These are phyloP conservation scores for Colletotrichum theobromicola DNA, from an alignment of 2,329 filamentous ascomycete genomes.

Conservation along the genomic window DNA sequence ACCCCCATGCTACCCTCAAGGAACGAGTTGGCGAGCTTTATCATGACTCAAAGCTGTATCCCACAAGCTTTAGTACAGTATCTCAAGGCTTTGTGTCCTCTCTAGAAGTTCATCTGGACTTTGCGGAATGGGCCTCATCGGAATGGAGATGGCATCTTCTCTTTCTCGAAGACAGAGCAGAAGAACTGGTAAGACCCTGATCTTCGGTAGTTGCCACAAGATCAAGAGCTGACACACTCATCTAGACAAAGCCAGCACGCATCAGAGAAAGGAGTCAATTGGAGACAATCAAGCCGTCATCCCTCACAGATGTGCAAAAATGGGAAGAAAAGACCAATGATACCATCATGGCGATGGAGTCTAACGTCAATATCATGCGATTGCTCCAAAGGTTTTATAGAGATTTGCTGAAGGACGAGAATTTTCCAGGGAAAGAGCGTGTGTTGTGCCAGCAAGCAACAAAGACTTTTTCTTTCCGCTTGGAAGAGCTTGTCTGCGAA, in stretches of 20 bases:
- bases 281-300: background rate
- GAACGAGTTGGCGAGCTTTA: background rate
- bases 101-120: background rate
- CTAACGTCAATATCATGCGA: constrained; percentile 37
- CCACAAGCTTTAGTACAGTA: constrained; percentile 31
- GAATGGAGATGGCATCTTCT: constrained; percentile 26
- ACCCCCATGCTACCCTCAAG: constrained; percentile 34
- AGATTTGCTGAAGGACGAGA: constrained; percentile 25
- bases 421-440: background rate
- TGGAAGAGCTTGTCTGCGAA: background rate
- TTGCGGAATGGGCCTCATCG: constrained; percentile 16
- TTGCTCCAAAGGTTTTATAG: background rate
- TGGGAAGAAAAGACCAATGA: constrained; percentile 42
- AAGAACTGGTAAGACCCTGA: background rate
- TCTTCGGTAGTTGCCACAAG: too few species aligned
- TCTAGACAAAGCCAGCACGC: background rate
- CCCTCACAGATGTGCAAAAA: constrained; percentile 37
- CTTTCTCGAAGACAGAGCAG: constrained; percentile 14
- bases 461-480: background rate
- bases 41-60: constrained; percentile 11
- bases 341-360: constrained; percentile 38
- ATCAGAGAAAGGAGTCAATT: background rate
- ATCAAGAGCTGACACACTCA: too few species aligned
- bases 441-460: background rate
- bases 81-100: constrained; percentile 31